Evolutionary conservation across 2,329 filamentous ascomycete genomes (phyloP).

Genomic region (Laburnicola sp.): DNA sequence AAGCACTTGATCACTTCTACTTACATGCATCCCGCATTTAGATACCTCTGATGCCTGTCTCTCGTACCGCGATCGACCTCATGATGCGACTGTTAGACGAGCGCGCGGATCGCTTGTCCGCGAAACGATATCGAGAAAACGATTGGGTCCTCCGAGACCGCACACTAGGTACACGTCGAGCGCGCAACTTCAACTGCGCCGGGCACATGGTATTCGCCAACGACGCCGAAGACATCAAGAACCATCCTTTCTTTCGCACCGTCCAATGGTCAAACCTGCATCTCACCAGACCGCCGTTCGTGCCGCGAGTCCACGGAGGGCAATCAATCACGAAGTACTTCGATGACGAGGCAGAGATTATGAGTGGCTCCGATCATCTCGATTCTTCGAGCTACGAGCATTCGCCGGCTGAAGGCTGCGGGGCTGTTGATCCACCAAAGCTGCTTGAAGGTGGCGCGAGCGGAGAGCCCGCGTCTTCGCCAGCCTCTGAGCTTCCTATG

Average conservation of each 20-base stretch:
- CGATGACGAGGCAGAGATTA: conserved; percentile 74
- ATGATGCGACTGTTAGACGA: conserved; percentile 73
- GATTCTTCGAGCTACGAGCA: conserved; percentile 40
- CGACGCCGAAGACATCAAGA: conserved; percentile 87
- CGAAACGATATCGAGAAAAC: conserved; percentile 70
- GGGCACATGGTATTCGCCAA: conserved; percentile 75
- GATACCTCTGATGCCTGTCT: conserved; percentile 56
- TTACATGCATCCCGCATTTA: not conserved
- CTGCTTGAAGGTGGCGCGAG: not conserved
- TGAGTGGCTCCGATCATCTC: conserved; percentile 44
- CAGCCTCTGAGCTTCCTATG: conserved; percentile 8
- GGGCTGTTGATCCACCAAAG: not conserved
- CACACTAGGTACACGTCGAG: conserved; percentile 24
- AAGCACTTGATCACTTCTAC: no score
- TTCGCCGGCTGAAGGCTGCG: not conserved
- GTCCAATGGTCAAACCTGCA: conserved; percentile 79
- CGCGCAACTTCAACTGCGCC: conserved; percentile 42
- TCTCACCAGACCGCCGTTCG: conserved; percentile 71
- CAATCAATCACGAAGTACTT: conserved; percentile 77
- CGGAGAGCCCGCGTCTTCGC: not conserved
- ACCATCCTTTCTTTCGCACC: conserved; percentile 80
- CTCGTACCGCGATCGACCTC: conserved; percentile 73
- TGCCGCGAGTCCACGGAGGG: conserved; percentile 66
- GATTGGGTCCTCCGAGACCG: conserved; percentile 51
- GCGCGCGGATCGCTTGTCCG: conserved; percentile 75